Base-by-base conservation (phyloP, 176 grass and related monocot species). In the Musa schizocarpa region DNA sequence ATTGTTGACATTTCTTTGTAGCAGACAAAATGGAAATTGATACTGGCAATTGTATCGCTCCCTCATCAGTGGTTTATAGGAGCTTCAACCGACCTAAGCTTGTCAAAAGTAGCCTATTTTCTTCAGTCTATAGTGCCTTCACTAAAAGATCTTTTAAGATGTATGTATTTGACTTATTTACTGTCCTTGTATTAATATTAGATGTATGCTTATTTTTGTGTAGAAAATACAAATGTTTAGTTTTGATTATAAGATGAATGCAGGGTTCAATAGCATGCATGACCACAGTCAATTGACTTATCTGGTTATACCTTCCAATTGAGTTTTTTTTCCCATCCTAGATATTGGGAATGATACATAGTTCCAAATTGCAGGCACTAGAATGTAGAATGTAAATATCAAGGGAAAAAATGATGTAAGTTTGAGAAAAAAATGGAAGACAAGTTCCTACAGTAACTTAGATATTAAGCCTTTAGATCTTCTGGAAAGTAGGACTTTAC, bases 41-140 rank as follows among this genome's bases (percentile, higher is more conserved):
- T 87, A 76, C 80, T 86, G 24, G 81, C 89, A 81, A 69, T 98
- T 71, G 53, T 89, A 81, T 93, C 90, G 49, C 62, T 84, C 80
- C 86, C 78, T 56, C 72, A 85, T 50, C 80, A 94, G 70, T 87
- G 88, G 54, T 91, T 89, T 79, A 74, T 73, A 71, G 59, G 74
- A 82, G 69, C 77, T 26, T 80, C 90, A 62, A 84, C 88, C 67
- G 74, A 86, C 83, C 63, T 90, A 72, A 88, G 80, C 58, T 79
- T 94, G 74, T 89, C 88, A 67, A 91, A 84, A 93, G 67, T 91
- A 58, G 83, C 90, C 78, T 86, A 73, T 48, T 98, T 98, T 69
- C 86, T 93, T 74, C 90, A 87, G 76, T 87, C 69, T 82, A 89
- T 91, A 22, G 83, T 84, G 13, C 90, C 90, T 86, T 82, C 85